Evolutionary conservation across 805 yeast species (phyloP), one percentile per base, ranked within the genome.

Genomic region (Maudiozyma saulgeensis): DNA sequence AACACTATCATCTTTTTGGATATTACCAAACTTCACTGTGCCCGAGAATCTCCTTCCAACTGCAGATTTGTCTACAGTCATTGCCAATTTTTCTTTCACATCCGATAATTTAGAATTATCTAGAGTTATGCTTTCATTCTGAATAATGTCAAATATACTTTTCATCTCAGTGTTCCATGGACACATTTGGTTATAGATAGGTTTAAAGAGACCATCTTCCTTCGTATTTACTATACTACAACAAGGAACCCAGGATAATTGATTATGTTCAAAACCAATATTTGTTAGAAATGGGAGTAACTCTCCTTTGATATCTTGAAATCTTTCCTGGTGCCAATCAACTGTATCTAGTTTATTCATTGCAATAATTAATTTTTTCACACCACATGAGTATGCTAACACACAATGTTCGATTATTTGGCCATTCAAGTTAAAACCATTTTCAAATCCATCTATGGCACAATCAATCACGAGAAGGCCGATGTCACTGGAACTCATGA

Each of bases 321-420:
- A 93, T 68, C 99, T 82, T 59, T 82, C 90, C 70, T 87, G 79
- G 39, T 96, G 82, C 99, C 99, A 93, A 53, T 69, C 73, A 38
- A 91, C 96, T 40, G 96, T 87, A 71, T 93, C 99, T 96, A 91
- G 87, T 78, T 91, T 91, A 48, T 60, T 56, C 51, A 56, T 44
- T 9, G 38, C 44, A 15, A 56, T 43, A 5, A 54, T 47, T 12
- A 56, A 11, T 16, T 49, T 44, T 1, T 47, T 42, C 5, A 46
- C 31, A 5, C 26, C 21, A 16, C 37, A 2, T 23, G 42, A 32
- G 13, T n/a, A 37, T 11, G 44, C 35, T 6, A 54, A 18, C 3
- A 50, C 37, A 6, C 49, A 38, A 23, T 49, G 52, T 40, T 56
- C 50, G 18, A 53, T 49, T 6, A 50, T 51, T 23, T 39, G 44